Percentiles rank a stretch among this genome's conserved stretches.
Evolutionary conservation across 1,284 basidiomycete species (phyloP).

Genomic region (Xerocomus tenax): DNA sequence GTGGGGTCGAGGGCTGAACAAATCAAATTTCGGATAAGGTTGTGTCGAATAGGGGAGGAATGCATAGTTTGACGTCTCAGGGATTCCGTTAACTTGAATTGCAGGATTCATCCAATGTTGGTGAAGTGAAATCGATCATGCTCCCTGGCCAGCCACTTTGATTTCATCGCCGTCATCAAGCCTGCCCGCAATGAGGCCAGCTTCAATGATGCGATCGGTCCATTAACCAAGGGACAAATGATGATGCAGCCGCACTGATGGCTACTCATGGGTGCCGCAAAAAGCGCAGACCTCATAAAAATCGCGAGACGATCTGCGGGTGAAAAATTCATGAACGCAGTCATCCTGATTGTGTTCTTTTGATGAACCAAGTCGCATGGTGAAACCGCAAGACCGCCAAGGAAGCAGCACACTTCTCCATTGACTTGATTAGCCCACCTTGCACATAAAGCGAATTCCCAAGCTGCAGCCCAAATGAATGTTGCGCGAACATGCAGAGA

Average conservation of each 20-base stretch:
- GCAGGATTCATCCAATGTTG: conserved; percentile 3
- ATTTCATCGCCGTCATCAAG: conserved; percentile 7
- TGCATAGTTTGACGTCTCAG: conserved; percentile 34
- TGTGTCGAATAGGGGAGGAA: conserved; percentile 6
- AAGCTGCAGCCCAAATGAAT: background rate
- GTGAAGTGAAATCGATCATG: background rate
- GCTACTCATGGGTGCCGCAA: conserved; percentile 1
- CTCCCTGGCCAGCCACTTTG: conserved; percentile 5
- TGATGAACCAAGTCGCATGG: background rate
- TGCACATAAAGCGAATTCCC: background rate
- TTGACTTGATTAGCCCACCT: background rate
- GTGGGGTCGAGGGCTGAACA: conserved; percentile 44
- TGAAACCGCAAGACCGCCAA: background rate
- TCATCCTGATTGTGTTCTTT: background rate
- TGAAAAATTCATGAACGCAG: background rate
- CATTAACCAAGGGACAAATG: background rate
- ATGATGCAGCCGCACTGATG: conserved; percentile 2
- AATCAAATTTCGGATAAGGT: conserved; percentile 16
- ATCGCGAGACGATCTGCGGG: conserved; percentile 15
- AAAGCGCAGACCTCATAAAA: conserved; percentile 9
- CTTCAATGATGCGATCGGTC: conserved; percentile 4
- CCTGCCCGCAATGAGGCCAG: conserved; percentile 15
- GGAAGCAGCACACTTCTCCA: background rate
- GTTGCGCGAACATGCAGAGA: background rate
- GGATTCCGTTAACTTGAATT: conserved; percentile 12